These are phyloP conservation scores for Zymoseptoria pseudotritici DNA, from an alignment of 2,329 filamentous ascomycete species.

Conservation along the genomic window DNA sequence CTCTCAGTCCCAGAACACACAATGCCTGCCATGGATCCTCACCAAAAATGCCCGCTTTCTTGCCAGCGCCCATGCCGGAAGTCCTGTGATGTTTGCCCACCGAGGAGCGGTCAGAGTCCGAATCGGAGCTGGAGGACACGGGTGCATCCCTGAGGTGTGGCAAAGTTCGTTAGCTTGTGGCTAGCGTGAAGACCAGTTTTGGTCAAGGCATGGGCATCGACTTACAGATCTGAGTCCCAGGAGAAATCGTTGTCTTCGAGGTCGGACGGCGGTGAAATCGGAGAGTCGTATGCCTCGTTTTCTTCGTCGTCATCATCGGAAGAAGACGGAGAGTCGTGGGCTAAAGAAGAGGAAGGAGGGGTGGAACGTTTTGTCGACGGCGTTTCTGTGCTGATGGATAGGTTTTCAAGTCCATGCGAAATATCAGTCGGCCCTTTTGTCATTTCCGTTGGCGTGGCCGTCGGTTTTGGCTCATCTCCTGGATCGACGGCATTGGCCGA, in stretches of 20 bases:
- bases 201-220: background rate
- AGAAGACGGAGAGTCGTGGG: background rate
- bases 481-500: background rate
- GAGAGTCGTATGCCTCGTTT: constrained; percentile 15
- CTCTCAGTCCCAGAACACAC: constrained; percentile 52
- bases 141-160: constrained; percentile 15
- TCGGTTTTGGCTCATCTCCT: background rate
- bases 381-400: background rate
- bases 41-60: constrained; percentile 37
- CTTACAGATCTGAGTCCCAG: constrained; percentile 27
- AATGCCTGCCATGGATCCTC: constrained; percentile 55
- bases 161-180: background rate
- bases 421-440: background rate
- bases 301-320: constrained; percentile 3
- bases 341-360: constrained; percentile 1
- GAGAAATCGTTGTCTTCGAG: constrained; percentile 27
- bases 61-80: constrained; percentile 1
- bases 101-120: constrained; percentile 1
- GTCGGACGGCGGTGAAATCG: constrained; percentile 17
- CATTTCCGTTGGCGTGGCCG: background rate
- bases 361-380: background rate
- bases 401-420: background rate
- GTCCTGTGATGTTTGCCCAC: background rate
- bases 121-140: constrained; percentile 5
- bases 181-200: background rate